Conservation (phyloP, 106 monocot species). For the Allium fistulosum region DNA sequence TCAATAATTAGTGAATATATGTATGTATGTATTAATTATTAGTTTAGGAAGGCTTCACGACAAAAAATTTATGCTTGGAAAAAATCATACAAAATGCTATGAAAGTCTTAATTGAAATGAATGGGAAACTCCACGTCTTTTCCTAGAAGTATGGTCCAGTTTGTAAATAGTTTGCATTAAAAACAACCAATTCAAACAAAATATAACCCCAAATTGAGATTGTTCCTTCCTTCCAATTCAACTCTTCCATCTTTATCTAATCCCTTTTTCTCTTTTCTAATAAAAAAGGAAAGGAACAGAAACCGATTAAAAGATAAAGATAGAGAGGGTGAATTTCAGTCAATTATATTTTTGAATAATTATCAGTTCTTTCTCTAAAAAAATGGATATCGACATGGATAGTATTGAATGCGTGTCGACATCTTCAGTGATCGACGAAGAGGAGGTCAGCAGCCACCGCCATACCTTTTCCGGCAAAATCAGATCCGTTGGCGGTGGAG, state of each 20-base stretch:
- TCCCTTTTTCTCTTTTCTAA: background rate
- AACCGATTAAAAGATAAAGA: background rate
- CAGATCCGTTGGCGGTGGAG: constrained; percentile 13
- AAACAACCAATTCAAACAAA: too few species aligned
- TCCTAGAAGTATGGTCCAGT: too few species aligned
- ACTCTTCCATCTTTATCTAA: background rate
- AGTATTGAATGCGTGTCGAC: constrained; percentile 52
- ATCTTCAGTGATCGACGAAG: constrained; percentile 33
- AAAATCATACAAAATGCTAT: too few species aligned
- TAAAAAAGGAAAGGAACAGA: background rate
- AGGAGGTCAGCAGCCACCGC: constrained; percentile 25
- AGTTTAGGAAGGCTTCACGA: too few species aligned
- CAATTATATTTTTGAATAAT: background rate
- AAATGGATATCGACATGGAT: constrained; percentile 29
- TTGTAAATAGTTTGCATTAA: too few species aligned
- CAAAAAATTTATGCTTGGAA: too few species aligned
- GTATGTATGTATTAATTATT: too few species aligned
- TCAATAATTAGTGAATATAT: too few species aligned
- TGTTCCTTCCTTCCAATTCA: too few species aligned
- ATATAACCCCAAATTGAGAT: too few species aligned
- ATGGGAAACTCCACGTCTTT: too few species aligned
- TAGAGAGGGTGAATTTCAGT: background rate
- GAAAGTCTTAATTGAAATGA: too few species aligned
- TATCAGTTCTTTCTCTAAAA: background rate
- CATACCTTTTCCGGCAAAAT: constrained; percentile 4